Base-by-base conservation (phyloP, 2,329 filamentous ascomycete species). In the Colletotrichum shisoi region DNA sequence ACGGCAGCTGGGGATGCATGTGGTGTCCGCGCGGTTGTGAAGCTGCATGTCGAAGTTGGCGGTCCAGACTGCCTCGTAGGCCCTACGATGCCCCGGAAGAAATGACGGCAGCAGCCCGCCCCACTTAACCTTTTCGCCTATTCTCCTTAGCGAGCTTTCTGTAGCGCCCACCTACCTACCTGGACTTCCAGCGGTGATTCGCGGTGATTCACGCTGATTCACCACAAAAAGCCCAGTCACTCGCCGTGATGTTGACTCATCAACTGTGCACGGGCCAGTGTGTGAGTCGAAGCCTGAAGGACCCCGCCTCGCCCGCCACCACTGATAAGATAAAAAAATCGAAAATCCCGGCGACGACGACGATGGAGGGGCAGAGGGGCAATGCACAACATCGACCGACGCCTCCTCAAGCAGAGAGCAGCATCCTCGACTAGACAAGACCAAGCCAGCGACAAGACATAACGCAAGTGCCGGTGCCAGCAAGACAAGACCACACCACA, bases 251-350 rank as follows among this genome's bases (percentile, higher is more conserved):
- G 40, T 67, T 68, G 65, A 68, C 7, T 68, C 65, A 68, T 56
- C 61, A 2, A 31, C 11, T 7, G 60, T 15, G 61, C 64, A 67
- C 61, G 61, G 61, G 11, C 64, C 61, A 4, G 4, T 9, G 31
- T 31, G 39, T 62, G 57, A 62, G 40, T 45, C 49, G 34, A 56
- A 49, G 31, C 31, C 7, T 31, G 27, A 1, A 7, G 37, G 53
- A 44, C 63, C 59, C 59, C 63, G 59, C 63, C 60, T 48, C 60
- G 45, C 9, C 44, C 53, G 52, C 62, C 57, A 53, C 63, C 46
- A n/a, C 53, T 54, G 66, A 68, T 68, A 67, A 68, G 66, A 68
- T 68, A 67, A 67, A 68, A 67, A 68, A 42, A 45, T 64, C 42
- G 12, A 68, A 60, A 64, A 56, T 49, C 65, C 53, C 53, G 24